Evolutionary conservation across 148 eudicot species (phyloP), one percentile per base, ranked within the genome.

Genomic region (Mesembryanthemum crystallinum): DNA sequence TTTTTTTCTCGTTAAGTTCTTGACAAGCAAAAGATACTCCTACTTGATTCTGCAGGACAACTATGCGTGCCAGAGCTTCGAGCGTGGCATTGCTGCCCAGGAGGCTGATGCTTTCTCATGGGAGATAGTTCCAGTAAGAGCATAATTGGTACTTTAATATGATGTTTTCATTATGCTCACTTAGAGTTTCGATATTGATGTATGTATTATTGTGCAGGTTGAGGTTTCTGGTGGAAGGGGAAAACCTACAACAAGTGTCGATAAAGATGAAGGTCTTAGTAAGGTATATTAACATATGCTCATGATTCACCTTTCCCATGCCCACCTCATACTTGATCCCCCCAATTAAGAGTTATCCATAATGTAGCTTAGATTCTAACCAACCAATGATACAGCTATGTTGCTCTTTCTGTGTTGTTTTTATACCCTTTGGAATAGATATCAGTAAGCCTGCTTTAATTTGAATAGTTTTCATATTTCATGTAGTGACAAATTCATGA

Each of bases 181-280:
- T 67, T 17, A 30, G 27, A 55, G 9, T 25, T 65, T 55, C n/a
- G 10, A 55, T 66, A 7, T 54, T 45, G 24, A 73, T 69, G 70
- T 33, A n/a, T 74, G 49, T 64, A 69, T 73, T 55, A 59, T 42
- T 28, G 1, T 86, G 67, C 85, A 95, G 98, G 98, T 95, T 74
- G 98, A 95, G 78, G 96, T 95, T 59, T 77, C 98, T 74, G 97
- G 96, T 20, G 97, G 97, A 77, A 89, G 94, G 85, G 98, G 97
- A 82, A 90, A 81, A 79, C 98, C 97, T 64, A 79, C 94, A 73
- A 87, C 86, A 37, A 68, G 90, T 70, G 89, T 95, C 71, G 96
- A 92, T 76, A 92, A 92, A 81, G 98, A 95, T 80, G 98, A 95
- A 77, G 97, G 97, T 76, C 92, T 87, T 62, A 90, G 90, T 73